phyloP scores from a whole-genome alignment of 2,329 filamentous ascomycete species.

The Bimuria novae-zelandiae region DNA sequence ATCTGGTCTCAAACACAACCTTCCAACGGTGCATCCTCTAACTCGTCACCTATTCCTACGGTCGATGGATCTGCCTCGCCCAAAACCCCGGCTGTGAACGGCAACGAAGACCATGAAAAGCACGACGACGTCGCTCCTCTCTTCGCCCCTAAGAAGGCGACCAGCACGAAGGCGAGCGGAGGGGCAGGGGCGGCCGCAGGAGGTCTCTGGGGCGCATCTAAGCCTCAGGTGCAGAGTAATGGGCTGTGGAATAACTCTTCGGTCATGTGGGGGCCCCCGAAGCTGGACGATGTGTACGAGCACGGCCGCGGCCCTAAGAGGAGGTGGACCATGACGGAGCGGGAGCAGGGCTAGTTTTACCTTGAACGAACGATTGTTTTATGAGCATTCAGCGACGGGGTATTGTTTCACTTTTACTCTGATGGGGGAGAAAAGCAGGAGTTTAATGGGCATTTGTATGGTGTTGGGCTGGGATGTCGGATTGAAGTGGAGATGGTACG shows the following conservation, averaged over 20 bases:
- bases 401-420: neutral
- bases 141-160: conserved; percentile 18
- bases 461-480: neutral
- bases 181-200: neutral
- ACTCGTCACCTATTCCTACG: conserved; percentile 5
- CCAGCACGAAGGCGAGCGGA: neutral
- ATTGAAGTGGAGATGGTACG: neutral
- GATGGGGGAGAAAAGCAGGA: neutral
- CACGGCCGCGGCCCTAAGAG: conserved; percentile 48
- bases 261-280: conserved; percentile 46
- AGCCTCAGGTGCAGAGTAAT: conserved; percentile 24
- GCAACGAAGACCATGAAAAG: conserved; percentile 35
- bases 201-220: conserved; percentile 33
- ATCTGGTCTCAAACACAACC: conserved; percentile 4
- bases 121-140: conserved; percentile 39
- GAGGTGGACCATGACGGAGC: conserved; percentile 50
- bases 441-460: neutral
- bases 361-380: neutral
- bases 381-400: neutral
- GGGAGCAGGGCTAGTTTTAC: too few relatives aligned
- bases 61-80: conserved; percentile 11
- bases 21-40: neutral
- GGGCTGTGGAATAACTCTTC: conserved; percentile 29
- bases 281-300: conserved; percentile 40
- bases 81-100: conserved; percentile 20